Evolutionary conservation across 2,329 filamentous ascomycete genomes (phyloP).

Genomic region (Arthrobotrys pseudoclavata): DNA sequence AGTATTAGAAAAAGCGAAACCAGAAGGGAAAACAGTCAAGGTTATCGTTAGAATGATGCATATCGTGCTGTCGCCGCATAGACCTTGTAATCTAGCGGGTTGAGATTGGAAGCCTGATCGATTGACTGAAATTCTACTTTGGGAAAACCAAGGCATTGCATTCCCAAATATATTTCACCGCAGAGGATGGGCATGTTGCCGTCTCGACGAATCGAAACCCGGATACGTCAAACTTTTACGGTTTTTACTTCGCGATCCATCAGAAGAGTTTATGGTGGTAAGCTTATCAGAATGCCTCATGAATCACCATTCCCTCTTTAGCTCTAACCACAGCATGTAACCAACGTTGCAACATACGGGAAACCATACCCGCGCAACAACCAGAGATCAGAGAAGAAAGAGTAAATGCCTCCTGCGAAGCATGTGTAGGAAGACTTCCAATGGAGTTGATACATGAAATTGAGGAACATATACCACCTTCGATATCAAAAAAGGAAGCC

Average conservation of each 20-base stretch:
- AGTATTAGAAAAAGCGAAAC: background rate
- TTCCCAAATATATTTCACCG: constrained; percentile 73
- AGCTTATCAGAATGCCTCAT: no score
- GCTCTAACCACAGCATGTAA: no score
- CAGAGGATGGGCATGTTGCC: constrained; percentile 69
- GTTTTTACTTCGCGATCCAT: constrained; percentile 74
- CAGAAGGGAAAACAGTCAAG: constrained; percentile 69
- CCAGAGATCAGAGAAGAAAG: constrained; percentile 12
- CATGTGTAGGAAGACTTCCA: constrained; percentile 27
- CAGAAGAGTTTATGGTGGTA: constrained; percentile 3
- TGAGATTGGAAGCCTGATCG: constrained; percentile 71
- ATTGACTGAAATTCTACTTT: background rate
- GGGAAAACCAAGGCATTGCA: constrained; percentile 70
- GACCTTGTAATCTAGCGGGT: constrained; percentile 71
- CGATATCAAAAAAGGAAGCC: constrained; percentile 66
- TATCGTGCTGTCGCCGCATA: constrained; percentile 73
- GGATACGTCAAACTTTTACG: constrained; percentile 73
- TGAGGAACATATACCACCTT: constrained; percentile 58
- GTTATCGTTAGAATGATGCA: constrained; percentile 75
- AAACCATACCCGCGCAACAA: constrained; percentile 15
- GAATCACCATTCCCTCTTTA: no score
- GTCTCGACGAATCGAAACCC: constrained; percentile 69
- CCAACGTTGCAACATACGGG: no score
- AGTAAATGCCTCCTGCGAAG: background rate
- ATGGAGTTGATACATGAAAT: constrained; percentile 57